A percentile compares a stretch with the other conserved stretches of the same genome.
These are phyloP conservation scores for Samsoniella hepiali DNA, from an alignment of 2,329 filamentous ascomycete genomes.

Conservation along the genomic window DNA sequence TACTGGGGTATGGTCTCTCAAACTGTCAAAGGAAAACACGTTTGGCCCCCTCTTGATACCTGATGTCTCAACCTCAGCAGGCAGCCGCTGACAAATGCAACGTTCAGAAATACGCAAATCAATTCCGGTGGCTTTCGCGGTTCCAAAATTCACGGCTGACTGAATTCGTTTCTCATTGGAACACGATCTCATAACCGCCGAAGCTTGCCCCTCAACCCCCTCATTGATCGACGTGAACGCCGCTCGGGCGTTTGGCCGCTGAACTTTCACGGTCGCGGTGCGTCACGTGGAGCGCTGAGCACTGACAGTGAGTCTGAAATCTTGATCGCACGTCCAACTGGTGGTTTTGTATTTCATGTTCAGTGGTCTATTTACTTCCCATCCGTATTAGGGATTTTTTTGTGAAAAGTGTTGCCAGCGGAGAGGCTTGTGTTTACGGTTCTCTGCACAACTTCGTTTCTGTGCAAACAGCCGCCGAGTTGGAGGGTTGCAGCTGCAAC, in stretches of 20 bases:
- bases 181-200: not conserved
- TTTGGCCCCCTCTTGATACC: not conserved
- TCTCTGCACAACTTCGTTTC: too few species aligned
- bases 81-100: not conserved
- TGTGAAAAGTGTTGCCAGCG: too few species aligned
- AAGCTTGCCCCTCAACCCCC: not conserved
- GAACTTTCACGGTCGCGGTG: constrained; percentile 1
- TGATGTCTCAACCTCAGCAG: not conserved
- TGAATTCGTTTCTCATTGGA: not conserved
- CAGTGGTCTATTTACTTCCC: too few species aligned
- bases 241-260: not conserved
- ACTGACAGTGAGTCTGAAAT: too few species aligned
- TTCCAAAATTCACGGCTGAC: not conserved
- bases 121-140: not conserved
- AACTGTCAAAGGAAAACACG: too few species aligned
- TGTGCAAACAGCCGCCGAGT: too few species aligned
- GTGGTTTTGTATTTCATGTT: too few species aligned
- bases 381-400: too few species aligned
- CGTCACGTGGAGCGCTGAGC: not conserved
- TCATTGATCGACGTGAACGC: not conserved
- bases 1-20: not conserved
- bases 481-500: too few species aligned
- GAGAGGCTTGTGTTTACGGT: too few species aligned
- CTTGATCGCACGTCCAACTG: too few species aligned
- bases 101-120: not conserved